Evolutionary conservation across 1,284 basidiomycete species (phyloP).

Genomic region (Sutorius eximius): DNA sequence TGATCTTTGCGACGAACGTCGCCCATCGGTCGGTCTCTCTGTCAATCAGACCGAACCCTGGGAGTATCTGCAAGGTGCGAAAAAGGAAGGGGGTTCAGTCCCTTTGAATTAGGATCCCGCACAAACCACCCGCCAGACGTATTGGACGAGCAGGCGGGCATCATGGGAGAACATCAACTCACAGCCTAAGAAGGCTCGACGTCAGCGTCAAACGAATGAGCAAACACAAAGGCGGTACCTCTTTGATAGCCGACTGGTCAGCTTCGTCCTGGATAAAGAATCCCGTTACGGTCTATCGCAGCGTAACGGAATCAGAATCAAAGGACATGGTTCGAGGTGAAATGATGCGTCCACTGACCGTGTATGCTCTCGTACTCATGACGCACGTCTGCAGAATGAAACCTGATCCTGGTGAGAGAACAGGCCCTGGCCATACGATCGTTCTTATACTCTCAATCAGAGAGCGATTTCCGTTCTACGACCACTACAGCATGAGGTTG

Average conservation of each 20-base stretch:
- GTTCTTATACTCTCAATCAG: too few relatives aligned
- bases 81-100: not conserved
- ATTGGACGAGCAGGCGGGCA: not conserved
- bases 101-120: too few relatives aligned
- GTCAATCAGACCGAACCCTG: constrained; percentile 63
- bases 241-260: not conserved
- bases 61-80: constrained; percentile 45
- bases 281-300: constrained; percentile 17
- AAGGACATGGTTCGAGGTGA: not conserved
- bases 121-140: not conserved
- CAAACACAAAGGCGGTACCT: constrained; percentile 6
- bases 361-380: constrained; percentile 6
- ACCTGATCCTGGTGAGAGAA: not conserved
- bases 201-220: not conserved
- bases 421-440: too few relatives aligned
- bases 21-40: constrained; percentile 53
- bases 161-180: not conserved
- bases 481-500: too few relatives aligned
- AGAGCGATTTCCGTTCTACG: too few relatives aligned
- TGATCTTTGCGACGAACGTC: constrained; percentile 44
- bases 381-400: not conserved
- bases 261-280: constrained; percentile 26
- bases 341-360: constrained; percentile 6
- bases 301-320: not conserved
- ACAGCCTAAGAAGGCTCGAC: constrained; percentile 16